Percentiles rank a stretch among this genome's conserved stretches.
Conservation (phyloP, 495 filamentous ascomycete genomes). For the Podospora pseudocomata region DNA sequence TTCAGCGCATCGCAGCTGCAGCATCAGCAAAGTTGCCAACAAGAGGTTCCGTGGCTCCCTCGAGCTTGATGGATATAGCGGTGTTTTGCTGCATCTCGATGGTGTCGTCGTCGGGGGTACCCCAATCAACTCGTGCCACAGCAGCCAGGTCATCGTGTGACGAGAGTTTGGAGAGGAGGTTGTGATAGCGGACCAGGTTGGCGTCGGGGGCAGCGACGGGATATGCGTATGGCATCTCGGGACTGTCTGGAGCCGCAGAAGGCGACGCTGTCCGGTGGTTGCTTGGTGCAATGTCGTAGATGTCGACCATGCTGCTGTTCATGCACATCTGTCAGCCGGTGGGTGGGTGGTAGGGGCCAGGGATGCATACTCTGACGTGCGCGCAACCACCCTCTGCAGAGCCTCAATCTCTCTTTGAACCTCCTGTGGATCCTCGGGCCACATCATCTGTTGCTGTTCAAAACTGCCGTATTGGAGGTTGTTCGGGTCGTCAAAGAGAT, state of each 20-base stretch:
- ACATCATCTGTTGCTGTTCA: slow-evolving; percentile 44
- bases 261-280: slow-evolving; percentile 20
- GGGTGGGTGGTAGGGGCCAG: slow-evolving; percentile 8
- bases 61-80: slow-evolving; percentile 38
- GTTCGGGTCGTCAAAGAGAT: slow-evolving; percentile 54
- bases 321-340: slow-evolving; percentile 29
- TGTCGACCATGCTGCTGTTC: slow-evolving; percentile 53
- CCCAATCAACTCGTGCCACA: slow-evolving; percentile 45
- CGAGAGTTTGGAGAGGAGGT: slow-evolving; percentile 49
- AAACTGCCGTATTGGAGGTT: slow-evolving; percentile 54
- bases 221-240: not conserved
- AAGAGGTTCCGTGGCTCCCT: slow-evolving; percentile 38
- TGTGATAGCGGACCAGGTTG: slow-evolving; percentile 48
- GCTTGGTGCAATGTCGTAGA: slow-evolving; percentile 55
- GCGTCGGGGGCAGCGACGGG: slow-evolving; percentile 38
- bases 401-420: slow-evolving; percentile 57
- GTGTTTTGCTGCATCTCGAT: slow-evolving; percentile 41
- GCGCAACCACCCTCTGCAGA: slow-evolving; percentile 52
- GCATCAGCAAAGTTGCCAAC: slow-evolving; percentile 52
- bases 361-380: slow-evolving; percentile 49
- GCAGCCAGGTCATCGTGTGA: slow-evolving; percentile 37
- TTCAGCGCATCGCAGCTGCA: slow-evolving; percentile 41
- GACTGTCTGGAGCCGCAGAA: not conserved
- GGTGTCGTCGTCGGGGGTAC: slow-evolving; percentile 44
- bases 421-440: slow-evolving; percentile 54